Evolutionary conservation across 2,329 filamentous ascomycete species (phyloP), one percentile per base, ranked within the genome.

Genomic region (Penicillium palitans): DNA sequence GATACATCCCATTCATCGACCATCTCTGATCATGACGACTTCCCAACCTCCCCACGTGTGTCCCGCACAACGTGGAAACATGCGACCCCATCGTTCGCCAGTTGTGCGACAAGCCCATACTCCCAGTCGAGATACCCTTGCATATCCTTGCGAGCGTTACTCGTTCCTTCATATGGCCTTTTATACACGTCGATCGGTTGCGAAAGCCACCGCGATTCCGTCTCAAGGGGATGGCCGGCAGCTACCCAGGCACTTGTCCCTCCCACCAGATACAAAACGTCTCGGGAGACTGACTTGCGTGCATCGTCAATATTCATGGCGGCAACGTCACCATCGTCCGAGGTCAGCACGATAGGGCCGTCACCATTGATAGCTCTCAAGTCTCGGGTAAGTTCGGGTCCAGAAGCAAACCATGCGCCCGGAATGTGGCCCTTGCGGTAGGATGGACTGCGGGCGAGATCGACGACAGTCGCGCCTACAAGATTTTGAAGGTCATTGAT

Each of bases 121-220:
- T 72, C 69, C 70, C 70, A 72, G 47, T 72, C 70, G n/a, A 72
- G 65, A 54, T 72, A 72, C 4, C 56, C 67, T 44, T 70, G 67
- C 70, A 72, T 72, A 45, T 68, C 64, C 50, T 72, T 64, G 19
- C 63, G 55, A 8, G 65, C 64, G 19, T 71, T 71, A 25, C 61
- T 65, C 2, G 68, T 71, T 2, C 70, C 70, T 59, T 72, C 70
- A 35, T 72, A 72, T 4, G 70, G 70, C 25, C 70, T 55, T 48
- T 71, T 70, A 54, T 72, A 72, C n/a, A 72, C 65, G 35, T 72
- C 70, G 25, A 71, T 70, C 3, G 70, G 69, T 42, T 68, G 55
- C 12, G 70, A 72, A 19, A 72, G 61, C 67, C 69, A 72, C 2
- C 65, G 64, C 2, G 57, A 33, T 33, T 71, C 68, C 2, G 64